Conservation (phyloP, 2,329 filamentous ascomycete species). For the Colletotrichum horii region DNA sequence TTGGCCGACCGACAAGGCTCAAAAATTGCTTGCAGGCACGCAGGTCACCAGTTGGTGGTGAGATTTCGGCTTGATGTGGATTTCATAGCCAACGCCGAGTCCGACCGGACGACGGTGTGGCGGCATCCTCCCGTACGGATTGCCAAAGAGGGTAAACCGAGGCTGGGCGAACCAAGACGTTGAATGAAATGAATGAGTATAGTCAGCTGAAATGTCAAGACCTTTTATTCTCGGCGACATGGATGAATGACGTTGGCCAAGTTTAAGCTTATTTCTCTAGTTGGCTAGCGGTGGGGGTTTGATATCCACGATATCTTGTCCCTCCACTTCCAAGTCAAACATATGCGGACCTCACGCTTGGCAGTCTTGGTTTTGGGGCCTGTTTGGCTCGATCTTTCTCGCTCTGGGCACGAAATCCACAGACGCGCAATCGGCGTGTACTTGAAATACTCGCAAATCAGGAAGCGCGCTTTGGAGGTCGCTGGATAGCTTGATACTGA, state of each 20-base stretch:
- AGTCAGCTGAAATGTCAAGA: neutral
- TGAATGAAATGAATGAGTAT: neutral
- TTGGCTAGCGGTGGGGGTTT: neutral
- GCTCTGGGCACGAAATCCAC: neutral
- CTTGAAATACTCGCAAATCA: neutral
- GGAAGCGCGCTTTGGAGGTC: neutral
- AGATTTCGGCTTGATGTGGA: neutral
- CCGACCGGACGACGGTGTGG: neutral
- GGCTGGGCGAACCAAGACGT: slow-evolving; percentile 1
- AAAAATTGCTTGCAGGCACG: neutral
- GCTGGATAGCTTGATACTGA: neutral
- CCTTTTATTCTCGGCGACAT: slow-evolving; percentile 18
- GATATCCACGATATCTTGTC: slow-evolving; percentile 5
- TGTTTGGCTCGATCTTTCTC: neutral
- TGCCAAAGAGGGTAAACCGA: slow-evolving; percentile 14
- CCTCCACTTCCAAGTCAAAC: slow-evolving; percentile 8
- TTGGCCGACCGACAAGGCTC: neutral
- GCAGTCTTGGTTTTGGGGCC: neutral
- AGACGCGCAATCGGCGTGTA: neutral
- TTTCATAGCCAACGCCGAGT: slow-evolving; percentile 3
- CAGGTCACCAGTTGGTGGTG: neutral
- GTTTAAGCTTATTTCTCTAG: slow-evolving; percentile 21
- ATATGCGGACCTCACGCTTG: slow-evolving; percentile 8
- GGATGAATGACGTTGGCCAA: slow-evolving; percentile 21
- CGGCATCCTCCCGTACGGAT: slow-evolving; percentile 17